Evolutionary conservation across 305 asterid genomes (phyloP).

Genomic region (Fraxinus floribunda): DNA sequence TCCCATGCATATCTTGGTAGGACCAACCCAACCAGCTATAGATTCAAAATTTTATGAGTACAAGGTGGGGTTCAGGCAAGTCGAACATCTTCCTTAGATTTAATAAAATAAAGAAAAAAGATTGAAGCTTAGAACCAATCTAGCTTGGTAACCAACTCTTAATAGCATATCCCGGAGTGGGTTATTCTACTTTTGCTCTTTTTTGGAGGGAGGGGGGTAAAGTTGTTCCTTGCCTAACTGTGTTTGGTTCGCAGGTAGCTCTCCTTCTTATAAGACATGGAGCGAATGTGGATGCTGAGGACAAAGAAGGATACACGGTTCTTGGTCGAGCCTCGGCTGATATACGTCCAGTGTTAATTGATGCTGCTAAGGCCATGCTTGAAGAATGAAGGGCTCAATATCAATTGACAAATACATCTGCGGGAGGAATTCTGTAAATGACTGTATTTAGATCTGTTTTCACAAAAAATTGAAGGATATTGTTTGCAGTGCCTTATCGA

Average conservation of each 20-base stretch:
- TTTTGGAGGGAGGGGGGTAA: neutral
- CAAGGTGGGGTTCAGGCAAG: neutral
- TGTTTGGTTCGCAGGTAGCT: conserved; percentile 59
- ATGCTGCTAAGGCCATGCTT: conserved; percentile 86
- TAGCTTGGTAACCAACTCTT: neutral
- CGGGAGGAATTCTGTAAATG: conserved; percentile 23
- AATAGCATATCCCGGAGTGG: neutral
- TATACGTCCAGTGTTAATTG: conserved; percentile 62
- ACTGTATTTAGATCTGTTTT: conserved; percentile 10
- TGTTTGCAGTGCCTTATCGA: neutral
- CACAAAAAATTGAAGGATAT: neutral
- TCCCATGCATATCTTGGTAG: neutral
- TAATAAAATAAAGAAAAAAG: neutral
- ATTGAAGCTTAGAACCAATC: neutral
- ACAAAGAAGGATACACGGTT: conserved; percentile 88
- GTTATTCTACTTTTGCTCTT: neutral
- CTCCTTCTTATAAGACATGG: conserved; percentile 90
- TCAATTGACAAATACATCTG: conserved; percentile 8
- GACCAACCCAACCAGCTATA: neutral
- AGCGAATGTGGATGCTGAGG: conserved; percentile 78
- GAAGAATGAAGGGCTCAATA: conserved; percentile 48
- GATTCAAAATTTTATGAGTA: neutral
- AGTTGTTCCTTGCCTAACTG: neutral
- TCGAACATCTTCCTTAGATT: neutral
- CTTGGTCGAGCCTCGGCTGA: conserved; percentile 76